A percentile compares a stretch with the other conserved stretches of the same genome.
These are phyloP conservation scores for Syzygium malaccense DNA, from an alignment of 441 rosid species.

Conservation along the genomic window DNA sequence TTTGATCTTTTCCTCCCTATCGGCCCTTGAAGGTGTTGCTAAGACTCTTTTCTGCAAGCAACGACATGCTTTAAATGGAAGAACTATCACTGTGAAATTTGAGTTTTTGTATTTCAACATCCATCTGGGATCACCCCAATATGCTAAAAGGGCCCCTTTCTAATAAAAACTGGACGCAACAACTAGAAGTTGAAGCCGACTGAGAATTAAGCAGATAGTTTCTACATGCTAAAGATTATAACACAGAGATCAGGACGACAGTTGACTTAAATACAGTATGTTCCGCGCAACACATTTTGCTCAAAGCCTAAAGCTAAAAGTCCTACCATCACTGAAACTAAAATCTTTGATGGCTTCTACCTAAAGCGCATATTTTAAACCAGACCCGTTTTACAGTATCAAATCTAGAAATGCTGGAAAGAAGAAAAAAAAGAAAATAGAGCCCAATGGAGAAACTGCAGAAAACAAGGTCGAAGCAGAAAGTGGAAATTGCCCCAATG, in stretches of 20 bases:
- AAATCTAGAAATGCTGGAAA: neutral
- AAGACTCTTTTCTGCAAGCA: neutral
- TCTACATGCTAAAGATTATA: neutral
- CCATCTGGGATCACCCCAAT: neutral
- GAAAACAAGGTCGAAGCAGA: neutral
- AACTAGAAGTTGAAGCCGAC: neutral
- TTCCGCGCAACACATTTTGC: neutral
- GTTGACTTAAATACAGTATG: neutral
- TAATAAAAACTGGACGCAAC: neutral
- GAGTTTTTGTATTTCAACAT: neutral
- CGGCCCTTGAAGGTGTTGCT: neutral
- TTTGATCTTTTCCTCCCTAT: slow-evolving; percentile 8
- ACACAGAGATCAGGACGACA: neutral
- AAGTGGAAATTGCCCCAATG: neutral
- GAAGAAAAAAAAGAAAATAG: neutral
- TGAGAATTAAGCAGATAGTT: neutral
- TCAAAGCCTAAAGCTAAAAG: neutral
- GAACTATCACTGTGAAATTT: neutral
- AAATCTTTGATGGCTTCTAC: neutral
- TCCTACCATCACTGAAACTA: neutral
- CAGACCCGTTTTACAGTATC: neutral
- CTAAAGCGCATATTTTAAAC: neutral
- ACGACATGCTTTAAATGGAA: neutral
- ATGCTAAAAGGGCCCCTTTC: neutral
- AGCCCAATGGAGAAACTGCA: neutral